Evolutionary conservation across 2,329 filamentous ascomycete genomes (phyloP).

Genomic region (Phyllosticta paracitricarpa): DNA sequence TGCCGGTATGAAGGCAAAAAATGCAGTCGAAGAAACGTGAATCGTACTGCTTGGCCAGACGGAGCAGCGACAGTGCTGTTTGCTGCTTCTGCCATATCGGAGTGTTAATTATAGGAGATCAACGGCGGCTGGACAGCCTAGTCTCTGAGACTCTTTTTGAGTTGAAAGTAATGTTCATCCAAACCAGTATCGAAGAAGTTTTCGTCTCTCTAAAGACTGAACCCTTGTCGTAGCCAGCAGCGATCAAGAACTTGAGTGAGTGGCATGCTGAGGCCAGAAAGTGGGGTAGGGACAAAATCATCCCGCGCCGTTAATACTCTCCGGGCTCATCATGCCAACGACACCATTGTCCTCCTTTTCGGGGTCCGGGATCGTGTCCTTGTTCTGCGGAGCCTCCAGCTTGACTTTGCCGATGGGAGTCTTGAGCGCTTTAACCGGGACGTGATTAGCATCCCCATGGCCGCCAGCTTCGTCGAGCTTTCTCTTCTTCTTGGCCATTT

Average conservation of each 20-base stretch:
- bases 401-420: slow-evolving; percentile 47
- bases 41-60: neutral
- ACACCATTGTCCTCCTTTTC: slow-evolving; percentile 58
- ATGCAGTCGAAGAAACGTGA: neutral
- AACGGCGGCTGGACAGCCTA: too few species aligned
- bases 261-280: neutral
- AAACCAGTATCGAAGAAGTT: too few species aligned
- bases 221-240: neutral
- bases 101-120: too few species aligned
- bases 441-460: slow-evolving; percentile 7
- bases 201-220: too few species aligned
- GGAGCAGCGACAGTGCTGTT: neutral
- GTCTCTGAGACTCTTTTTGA: too few species aligned
- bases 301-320: slow-evolving; percentile 47
- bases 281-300: neutral
- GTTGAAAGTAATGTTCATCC: too few species aligned
- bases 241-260: neutral
- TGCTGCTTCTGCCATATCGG: neutral
- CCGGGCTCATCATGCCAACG: slow-evolving; percentile 72
- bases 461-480: slow-evolving; percentile 43
- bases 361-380: slow-evolving; percentile 48
- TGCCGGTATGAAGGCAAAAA: neutral
- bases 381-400: slow-evolving; percentile 42
- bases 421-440: slow-evolving; percentile 31
- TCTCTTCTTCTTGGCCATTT: slow-evolving; percentile 79